Conservation (phyloP, 2,329 filamentous ascomycete genomes). For the Cladosporium sp. region DNA sequence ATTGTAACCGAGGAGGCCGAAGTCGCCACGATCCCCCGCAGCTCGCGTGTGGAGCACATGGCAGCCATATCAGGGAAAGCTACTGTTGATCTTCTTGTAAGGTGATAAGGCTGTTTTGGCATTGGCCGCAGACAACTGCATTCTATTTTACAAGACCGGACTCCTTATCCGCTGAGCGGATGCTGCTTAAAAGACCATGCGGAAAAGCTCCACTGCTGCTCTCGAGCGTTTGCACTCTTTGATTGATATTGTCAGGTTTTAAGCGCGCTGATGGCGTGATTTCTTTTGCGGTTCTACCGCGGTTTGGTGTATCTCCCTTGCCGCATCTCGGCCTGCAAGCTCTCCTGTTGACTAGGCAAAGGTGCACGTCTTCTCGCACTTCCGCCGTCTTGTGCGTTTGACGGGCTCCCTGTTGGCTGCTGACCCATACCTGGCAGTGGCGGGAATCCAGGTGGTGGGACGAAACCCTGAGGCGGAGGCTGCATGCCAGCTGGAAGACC, state of each 20-base stretch:
- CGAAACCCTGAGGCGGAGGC: conserved; percentile 26
- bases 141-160: no score
- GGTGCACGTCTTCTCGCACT: conserved; percentile 58
- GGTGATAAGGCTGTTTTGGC: no score
- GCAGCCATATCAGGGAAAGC: no score
- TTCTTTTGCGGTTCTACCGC: conserved; percentile 20
- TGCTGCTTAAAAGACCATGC: no score
- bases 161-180: no score
- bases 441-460: conserved; percentile 32
- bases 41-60: neutral
- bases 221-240: no score
- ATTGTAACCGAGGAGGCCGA: neutral
- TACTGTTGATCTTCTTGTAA: no score
- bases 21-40: conserved; percentile 7
- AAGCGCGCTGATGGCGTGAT: no score
- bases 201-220: no score
- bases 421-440: conserved; percentile 29
- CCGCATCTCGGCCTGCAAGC: conserved; percentile 70
- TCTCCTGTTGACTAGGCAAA: conserved; percentile 78
- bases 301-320: conserved; percentile 47
- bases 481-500: conserved; percentile 19
- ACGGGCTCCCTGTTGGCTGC: conserved; percentile 2
- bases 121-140: no score
- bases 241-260: no score
- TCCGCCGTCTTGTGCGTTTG: conserved; percentile 16